A percentile compares a stretch with the other conserved stretches of the same genome.
These are phyloP conservation scores for Pseudohalonectria lignicola DNA, from an alignment of 2,329 filamentous ascomycete species.

Conservation along the genomic window DNA sequence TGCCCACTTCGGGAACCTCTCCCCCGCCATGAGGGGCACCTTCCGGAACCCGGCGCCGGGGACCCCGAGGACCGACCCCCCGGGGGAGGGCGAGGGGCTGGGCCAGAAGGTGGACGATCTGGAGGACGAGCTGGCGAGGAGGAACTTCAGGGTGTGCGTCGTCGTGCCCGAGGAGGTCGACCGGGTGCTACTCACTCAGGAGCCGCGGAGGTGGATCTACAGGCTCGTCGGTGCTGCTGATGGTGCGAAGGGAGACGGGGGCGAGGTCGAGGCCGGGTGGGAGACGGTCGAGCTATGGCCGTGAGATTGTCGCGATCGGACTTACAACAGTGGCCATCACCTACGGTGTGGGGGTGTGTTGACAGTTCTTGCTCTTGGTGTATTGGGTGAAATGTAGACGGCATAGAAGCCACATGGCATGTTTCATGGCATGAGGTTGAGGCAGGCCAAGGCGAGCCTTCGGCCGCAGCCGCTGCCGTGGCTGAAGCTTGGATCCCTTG, in stretches of 20 bases:
- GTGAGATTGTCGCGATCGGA: no score
- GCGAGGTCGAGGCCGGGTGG: slow-evolving; percentile 43
- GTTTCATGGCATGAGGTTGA: no score
- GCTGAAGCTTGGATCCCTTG: no score
- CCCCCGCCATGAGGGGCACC: slow-evolving; percentile 65
- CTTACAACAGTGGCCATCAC: no score
- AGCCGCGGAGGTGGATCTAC: slow-evolving; percentile 56
- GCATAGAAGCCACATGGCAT: neutral
- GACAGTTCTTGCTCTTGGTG: neutral
- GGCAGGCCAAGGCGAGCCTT: no score
- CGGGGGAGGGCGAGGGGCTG: slow-evolving; percentile 28
- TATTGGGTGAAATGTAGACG: neutral
- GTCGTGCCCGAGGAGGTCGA: slow-evolving; percentile 73
- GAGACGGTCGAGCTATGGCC: slow-evolving; percentile 60
- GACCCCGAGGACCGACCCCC: slow-evolving; percentile 38
- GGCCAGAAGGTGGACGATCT: slow-evolving; percentile 61
- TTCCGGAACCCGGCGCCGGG: slow-evolving; percentile 67
- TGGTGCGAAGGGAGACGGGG: slow-evolving; percentile 20
- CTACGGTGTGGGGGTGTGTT: no score
- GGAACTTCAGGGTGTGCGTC: slow-evolving; percentile 74
- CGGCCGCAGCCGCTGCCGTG: no score
- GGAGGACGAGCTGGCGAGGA: slow-evolving; percentile 57
- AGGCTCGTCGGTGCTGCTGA: slow-evolving; percentile 43
- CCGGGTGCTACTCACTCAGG: slow-evolving; percentile 57
- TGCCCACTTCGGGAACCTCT: slow-evolving; percentile 82